Evolutionary conservation across 352 stramenopile species (phyloP).

Genomic region (Nothophytophthora sp.): DNA sequence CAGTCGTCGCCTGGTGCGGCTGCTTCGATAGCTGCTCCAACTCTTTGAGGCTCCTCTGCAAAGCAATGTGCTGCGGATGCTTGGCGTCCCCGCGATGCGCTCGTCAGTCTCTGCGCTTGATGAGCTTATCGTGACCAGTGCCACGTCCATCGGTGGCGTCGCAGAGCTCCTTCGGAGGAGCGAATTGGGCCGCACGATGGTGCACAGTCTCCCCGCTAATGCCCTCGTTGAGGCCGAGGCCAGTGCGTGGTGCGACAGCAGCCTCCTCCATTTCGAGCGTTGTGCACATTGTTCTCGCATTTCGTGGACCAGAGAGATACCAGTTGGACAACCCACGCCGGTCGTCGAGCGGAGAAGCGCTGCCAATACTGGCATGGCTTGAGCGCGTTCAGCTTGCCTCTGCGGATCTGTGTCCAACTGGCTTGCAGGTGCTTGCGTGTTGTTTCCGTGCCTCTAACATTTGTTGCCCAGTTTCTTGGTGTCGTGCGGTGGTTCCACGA

Average conservation of each 20-base stretch:
- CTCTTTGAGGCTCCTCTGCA: conserved; percentile 16
- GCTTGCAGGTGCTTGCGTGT: too few species aligned
- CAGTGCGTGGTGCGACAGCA: conserved; percentile 29
- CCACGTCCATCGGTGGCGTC: conserved; percentile 24
- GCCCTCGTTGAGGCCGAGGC: conserved; percentile 20
- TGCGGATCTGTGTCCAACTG: too few species aligned
- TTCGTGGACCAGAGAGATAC: too few species aligned
- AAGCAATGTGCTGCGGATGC: not conserved
- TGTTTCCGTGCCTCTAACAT: too few species aligned
- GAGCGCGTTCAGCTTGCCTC: too few species aligned
- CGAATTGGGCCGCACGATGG: conserved; percentile 6
- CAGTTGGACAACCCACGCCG: too few species aligned
- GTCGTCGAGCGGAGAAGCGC: too few species aligned
- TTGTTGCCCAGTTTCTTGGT: too few species aligned
- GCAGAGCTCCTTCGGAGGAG: conserved; percentile 30
- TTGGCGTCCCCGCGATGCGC: not conserved
- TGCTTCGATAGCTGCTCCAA: conserved; percentile 22
- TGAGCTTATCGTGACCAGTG: conserved; percentile 5
- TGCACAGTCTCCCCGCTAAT: conserved; percentile 12
- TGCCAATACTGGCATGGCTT: too few species aligned
- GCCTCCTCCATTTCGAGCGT: conserved; percentile 7
- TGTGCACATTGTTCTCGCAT: too few species aligned
- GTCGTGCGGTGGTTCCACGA: not conserved
- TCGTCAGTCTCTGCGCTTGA: conserved; percentile 10
- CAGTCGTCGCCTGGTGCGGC: conserved; percentile 22